These are phyloP conservation scores for Ophiosphaerella herpotricha DNA, from an alignment of 2,329 filamentous ascomycete genomes.

Conservation along the genomic window DNA sequence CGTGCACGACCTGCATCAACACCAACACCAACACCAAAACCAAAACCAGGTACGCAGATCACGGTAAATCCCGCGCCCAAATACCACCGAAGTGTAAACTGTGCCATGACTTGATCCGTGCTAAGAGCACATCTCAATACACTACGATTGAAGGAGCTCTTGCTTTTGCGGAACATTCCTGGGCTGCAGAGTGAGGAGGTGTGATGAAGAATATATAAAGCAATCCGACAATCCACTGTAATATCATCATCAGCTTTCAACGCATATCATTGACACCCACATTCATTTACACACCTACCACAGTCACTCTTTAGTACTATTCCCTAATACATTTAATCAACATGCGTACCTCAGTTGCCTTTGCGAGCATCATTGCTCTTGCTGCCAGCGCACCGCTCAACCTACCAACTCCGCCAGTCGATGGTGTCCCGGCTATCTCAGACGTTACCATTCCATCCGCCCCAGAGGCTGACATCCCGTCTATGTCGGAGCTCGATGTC, in stretches of 20 bases:
- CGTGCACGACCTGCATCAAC: background rate
- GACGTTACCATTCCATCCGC: background rate
- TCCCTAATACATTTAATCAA: conserved; percentile 1
- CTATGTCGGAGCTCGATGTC: background rate
- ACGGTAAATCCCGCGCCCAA: background rate
- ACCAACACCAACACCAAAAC: background rate
- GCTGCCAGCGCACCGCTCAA: conserved; percentile 7
- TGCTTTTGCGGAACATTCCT: background rate
- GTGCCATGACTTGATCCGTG: conserved; percentile 3
- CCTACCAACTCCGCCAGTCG: background rate
- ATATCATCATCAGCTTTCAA: background rate
- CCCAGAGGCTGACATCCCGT: background rate
- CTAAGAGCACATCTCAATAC: conserved; percentile 2
- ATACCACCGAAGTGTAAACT: background rate
- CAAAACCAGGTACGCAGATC: background rate
- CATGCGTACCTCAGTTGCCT: conserved; percentile 9
- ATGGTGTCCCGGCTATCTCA: background rate
- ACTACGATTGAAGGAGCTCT: background rate
- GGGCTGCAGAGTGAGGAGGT: background rate
- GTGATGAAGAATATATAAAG: background rate
- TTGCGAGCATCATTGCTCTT: conserved; percentile 10
- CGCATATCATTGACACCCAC: background rate
- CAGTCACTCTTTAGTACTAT: conserved; percentile 3
- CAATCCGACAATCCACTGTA: background rate
- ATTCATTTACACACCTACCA: background rate